Percentiles rank a stretch among this genome's conserved stretches.
These are phyloP conservation scores for Vigna trinervia DNA, from an alignment of 306 rosid genomes.

Conservation along the genomic window DNA sequence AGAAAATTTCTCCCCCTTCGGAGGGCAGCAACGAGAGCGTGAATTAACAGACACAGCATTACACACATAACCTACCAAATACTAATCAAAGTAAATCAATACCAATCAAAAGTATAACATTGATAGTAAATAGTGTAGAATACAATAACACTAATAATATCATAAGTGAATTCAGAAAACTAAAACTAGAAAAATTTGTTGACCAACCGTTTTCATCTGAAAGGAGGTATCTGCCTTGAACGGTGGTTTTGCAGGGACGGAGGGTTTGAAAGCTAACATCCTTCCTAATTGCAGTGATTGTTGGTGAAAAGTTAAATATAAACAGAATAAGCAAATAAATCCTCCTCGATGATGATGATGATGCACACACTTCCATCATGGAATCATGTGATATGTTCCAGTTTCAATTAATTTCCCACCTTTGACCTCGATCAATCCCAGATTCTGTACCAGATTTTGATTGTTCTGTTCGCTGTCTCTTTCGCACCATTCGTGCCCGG, in stretches of 20 bases:
- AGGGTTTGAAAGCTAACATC: conserved; percentile 59
- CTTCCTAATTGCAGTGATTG: conserved; percentile 54
- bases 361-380: conserved; percentile 16
- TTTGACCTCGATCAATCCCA: neutral
- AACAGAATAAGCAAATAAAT: neutral
- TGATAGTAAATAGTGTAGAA: neutral
- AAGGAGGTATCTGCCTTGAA: conserved; percentile 83
- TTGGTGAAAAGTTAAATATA: conserved; percentile 29
- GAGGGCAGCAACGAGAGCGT: conserved; percentile 78
- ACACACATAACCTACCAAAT: conserved; percentile 74
- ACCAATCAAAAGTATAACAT: neutral
- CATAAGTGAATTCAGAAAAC: neutral
- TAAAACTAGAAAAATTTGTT: neutral
- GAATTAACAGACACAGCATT: conserved; percentile 64
- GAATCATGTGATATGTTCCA: conserved; percentile 5
- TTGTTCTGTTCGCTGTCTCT: neutral
- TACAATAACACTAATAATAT: neutral
- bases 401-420: neutral
- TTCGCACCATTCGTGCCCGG: neutral
- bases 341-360: neutral
- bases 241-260: conserved; percentile 69
- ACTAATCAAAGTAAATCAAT: conserved; percentile 1
- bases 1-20: conserved; percentile 75
- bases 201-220: conserved; percentile 74
- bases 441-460: neutral